Conservation (phyloP, 2,329 filamentous ascomycete genomes). For the Aphanoascus verrucosus region DNA sequence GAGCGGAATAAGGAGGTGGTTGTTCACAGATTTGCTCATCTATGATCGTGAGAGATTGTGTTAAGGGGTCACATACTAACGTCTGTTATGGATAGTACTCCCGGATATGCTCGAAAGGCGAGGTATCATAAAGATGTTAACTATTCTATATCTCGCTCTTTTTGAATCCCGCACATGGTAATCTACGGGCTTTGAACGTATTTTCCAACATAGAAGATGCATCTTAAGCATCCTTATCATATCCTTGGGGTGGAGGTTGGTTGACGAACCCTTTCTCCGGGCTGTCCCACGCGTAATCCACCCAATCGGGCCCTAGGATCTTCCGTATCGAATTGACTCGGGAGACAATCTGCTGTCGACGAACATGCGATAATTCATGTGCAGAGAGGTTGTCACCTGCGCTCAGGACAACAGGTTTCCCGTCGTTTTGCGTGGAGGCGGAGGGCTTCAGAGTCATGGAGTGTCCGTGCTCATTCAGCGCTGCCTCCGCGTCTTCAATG, state of each 20-base stretch:
- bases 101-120: too few relatives aligned
- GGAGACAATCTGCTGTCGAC: constrained; percentile 25
- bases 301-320: constrained; percentile 33
- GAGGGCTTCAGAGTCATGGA: not conserved
- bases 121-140: too few relatives aligned
- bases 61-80: too few relatives aligned
- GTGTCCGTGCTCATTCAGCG: not conserved
- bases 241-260: constrained; percentile 19
- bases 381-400: constrained; percentile 31
- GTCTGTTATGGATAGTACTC: too few relatives aligned
- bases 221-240: not conserved
- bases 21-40: not conserved
- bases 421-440: not conserved
- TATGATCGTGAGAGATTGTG: too few relatives aligned
- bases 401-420: constrained; percentile 20
- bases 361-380: constrained; percentile 30
- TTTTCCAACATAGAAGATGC: constrained; percentile 18
- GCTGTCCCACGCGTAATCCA: constrained; percentile 38
- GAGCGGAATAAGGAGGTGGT: not conserved
- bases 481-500: not conserved
- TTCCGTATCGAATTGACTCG: constrained; percentile 31
- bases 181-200: constrained; percentile 4
- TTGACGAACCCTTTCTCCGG: constrained; percentile 36
- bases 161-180: not conserved
- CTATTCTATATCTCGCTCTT: too few relatives aligned